phyloP scores from a whole-genome alignment of 805 yeast genomes.

The Wickerhamiella slavikovae region DNA sequence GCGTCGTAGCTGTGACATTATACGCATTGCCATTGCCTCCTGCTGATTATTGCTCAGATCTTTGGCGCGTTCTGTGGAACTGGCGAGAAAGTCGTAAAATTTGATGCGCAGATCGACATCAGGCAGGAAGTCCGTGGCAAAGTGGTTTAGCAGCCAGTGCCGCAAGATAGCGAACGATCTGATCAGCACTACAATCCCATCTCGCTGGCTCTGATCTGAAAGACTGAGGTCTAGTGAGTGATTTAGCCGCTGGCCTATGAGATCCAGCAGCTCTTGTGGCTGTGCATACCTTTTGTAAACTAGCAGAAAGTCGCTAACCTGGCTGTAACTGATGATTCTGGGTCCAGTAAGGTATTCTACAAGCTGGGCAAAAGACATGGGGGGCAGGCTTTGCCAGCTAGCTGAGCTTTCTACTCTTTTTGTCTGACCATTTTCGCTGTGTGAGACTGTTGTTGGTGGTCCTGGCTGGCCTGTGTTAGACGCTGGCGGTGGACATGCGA shows the following conservation, averaged over 20 bases:
- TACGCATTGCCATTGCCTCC: too few species aligned
- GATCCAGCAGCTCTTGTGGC: slow-evolving; percentile 34
- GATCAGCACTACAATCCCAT: slow-evolving; percentile 53
- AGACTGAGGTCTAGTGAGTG: slow-evolving; percentile 38
- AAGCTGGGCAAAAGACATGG: slow-evolving; percentile 11
- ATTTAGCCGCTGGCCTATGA: slow-evolving; percentile 41
- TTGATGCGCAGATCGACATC: slow-evolving; percentile 29
- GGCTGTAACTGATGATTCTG: slow-evolving; percentile 50
- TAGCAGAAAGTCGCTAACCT: slow-evolving; percentile 69
- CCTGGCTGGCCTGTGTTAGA: too few species aligned
- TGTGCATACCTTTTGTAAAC: slow-evolving; percentile 56
- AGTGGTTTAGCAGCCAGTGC: slow-evolving; percentile 80
- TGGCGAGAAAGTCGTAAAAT: slow-evolving; percentile 12
- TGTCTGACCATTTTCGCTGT: too few species aligned
- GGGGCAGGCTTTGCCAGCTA: slow-evolving; percentile 7
- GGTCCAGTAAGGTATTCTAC: slow-evolving; percentile 37
- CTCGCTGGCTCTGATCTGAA: slow-evolving; percentile 16
- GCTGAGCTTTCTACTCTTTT: too few species aligned
- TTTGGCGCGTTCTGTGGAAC: too few species aligned
- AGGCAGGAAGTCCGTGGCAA: slow-evolving; percentile 59
- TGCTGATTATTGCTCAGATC: too few species aligned
- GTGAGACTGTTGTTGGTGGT: too few species aligned
- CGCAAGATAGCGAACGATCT: slow-evolving; percentile 74
- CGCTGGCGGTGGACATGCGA: too few species aligned
- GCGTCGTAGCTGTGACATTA: slow-evolving; percentile 28